phyloP scores from a whole-genome alignment of 2,329 filamentous ascomycete genomes.

The Ophiocordyceps australis region DNA sequence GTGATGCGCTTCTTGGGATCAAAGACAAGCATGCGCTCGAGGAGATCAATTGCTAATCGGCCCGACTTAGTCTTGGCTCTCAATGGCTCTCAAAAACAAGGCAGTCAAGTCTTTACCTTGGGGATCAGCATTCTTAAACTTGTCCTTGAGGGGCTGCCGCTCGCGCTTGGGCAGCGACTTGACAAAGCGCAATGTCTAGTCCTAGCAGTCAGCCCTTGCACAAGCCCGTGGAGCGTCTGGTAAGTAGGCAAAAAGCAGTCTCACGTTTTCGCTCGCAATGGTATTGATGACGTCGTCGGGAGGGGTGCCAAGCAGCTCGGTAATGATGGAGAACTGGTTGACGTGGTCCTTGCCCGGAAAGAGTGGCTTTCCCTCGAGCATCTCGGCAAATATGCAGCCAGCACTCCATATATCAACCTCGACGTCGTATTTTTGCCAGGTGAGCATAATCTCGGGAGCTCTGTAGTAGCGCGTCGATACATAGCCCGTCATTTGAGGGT shows the following conservation, averaged over 20 bases:
- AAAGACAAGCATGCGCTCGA: constrained; percentile 93
- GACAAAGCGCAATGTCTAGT: too few relatives aligned
- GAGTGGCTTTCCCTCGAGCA: constrained; percentile 94
- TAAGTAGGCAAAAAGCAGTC: too few relatives aligned
- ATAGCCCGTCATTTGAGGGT: constrained; percentile 99
- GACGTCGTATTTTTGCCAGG: constrained; percentile 99
- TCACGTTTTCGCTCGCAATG: too few relatives aligned
- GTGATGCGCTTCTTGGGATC: constrained; percentile 98
- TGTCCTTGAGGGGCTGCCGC: constrained; percentile 97
- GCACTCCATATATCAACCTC: constrained; percentile 99
- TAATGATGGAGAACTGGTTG: too few relatives aligned
- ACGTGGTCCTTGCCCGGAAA: constrained; percentile 99
- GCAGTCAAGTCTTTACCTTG: too few relatives aligned
- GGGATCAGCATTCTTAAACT: constrained; percentile 97
- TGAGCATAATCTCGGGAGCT: constrained; percentile 98
- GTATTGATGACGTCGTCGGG: too few relatives aligned
- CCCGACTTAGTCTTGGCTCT: too few relatives aligned
- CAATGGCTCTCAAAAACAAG: too few relatives aligned
- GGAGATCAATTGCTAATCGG: constrained; percentile 73
- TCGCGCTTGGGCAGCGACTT: too few relatives aligned
- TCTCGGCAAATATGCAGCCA: constrained; percentile 93
- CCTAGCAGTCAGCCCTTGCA: constrained; percentile 99
- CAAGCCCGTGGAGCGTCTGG: too few relatives aligned
- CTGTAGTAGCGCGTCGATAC: constrained; percentile 98
- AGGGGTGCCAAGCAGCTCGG: too few relatives aligned